Evolutionary conservation across 208 protist genomes (phyloP).

Genomic region (Vickermania spadyakhi): DNA sequence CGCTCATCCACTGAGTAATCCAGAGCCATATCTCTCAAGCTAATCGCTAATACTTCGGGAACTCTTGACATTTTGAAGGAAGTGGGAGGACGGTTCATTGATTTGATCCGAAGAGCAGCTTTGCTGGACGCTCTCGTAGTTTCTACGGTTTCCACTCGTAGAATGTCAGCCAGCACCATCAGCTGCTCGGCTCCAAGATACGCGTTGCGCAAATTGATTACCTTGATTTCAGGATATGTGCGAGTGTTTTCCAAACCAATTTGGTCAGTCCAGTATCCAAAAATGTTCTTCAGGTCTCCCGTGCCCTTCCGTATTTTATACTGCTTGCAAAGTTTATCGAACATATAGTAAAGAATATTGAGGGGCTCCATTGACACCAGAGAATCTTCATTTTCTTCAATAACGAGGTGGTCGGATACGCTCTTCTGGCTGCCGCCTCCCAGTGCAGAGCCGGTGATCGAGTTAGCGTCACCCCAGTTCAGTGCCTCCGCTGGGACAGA

Average conservation of each 20-base stretch:
- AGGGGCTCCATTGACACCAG: neutral
- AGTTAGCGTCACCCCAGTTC: neutral
- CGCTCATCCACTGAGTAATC: slow-evolving; percentile 6
- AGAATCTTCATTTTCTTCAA: neutral
- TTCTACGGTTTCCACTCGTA: slow-evolving; percentile 11
- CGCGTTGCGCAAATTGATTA: slow-evolving; percentile 14
- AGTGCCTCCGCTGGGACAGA: neutral
- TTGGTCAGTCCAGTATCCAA: neutral
- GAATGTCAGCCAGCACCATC: slow-evolving; percentile 22
- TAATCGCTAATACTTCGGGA: slow-evolving; percentile 5
- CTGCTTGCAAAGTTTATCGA: neutral
- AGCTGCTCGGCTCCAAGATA: slow-evolving; percentile 20
- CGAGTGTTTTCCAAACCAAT: neutral
- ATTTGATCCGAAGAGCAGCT: neutral
- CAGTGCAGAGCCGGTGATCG: neutral
- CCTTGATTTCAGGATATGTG: slow-evolving; percentile 1
- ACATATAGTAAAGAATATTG: neutral
- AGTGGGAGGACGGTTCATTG: slow-evolving; percentile 1
- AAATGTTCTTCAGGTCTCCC: neutral
- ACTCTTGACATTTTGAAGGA: neutral
- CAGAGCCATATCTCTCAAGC: slow-evolving; percentile 1
- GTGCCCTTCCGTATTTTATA: neutral
- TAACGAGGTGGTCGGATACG: neutral
- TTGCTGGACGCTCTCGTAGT: neutral
- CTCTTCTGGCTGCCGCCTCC: neutral